Evolutionary conservation across 352 stramenopile species (phyloP).

Genomic region (Globisporangium middletonii): DNA sequence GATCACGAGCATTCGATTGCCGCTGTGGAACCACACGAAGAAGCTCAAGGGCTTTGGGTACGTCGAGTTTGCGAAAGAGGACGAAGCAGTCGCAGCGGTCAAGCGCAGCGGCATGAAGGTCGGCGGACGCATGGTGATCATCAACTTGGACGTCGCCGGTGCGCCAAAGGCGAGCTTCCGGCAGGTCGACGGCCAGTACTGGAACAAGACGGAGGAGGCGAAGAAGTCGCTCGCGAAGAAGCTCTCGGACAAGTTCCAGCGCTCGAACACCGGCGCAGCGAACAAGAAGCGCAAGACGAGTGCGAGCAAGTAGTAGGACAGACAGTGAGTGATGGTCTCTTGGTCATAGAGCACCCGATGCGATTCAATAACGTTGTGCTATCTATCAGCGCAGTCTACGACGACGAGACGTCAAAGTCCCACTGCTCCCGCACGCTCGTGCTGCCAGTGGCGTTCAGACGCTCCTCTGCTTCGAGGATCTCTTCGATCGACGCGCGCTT

Average conservation of each 20-base stretch:
- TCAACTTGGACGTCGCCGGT: slow-evolving; percentile 90
- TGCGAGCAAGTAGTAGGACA: not conserved
- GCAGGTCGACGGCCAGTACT: slow-evolving; percentile 77
- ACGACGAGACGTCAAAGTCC: slow-evolving; percentile 65
- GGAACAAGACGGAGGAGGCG: slow-evolving; percentile 82
- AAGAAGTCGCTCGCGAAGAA: slow-evolving; percentile 80
- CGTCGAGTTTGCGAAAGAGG: slow-evolving; percentile 80
- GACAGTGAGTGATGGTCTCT: no score
- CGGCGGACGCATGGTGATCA: slow-evolving; percentile 82
- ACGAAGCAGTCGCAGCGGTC: slow-evolving; percentile 59
- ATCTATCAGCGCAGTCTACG: not conserved
- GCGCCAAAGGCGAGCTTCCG: slow-evolving; percentile 91
- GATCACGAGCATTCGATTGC: slow-evolving; percentile 91
- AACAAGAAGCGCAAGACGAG: slow-evolving; percentile 46
- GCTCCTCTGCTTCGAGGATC: slow-evolving; percentile 76
- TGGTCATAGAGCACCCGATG: not conserved
- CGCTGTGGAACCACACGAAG: slow-evolving; percentile 91
- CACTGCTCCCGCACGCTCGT: slow-evolving; percentile 76
- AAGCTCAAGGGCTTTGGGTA: slow-evolving; percentile 97
- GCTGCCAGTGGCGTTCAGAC: slow-evolving; percentile 51
- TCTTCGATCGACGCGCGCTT: slow-evolving; percentile 73
- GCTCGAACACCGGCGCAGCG: slow-evolving; percentile 9
- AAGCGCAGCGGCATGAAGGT: slow-evolving; percentile 86
- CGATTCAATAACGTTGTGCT: no score
- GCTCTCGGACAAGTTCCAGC: slow-evolving; percentile 56